Percentiles rank a stretch among this genome's conserved stretches.
Evolutionary conservation across 1,139 yeast species (phyloP).

Genomic region (Pneumocystis carinii): DNA sequence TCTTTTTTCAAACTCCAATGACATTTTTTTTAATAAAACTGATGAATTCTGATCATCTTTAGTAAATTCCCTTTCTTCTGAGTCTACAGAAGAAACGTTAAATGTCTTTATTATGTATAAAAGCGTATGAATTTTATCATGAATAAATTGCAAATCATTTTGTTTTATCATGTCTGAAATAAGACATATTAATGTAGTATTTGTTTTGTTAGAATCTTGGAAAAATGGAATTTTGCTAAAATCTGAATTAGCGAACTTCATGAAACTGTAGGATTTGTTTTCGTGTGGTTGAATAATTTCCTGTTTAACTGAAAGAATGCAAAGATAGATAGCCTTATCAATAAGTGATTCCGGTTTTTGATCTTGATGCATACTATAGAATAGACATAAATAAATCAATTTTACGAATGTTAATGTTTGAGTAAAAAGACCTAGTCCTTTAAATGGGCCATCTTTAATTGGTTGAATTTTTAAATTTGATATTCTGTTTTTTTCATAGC

Average conservation of each 20-base stretch:
- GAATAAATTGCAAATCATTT: neutral
- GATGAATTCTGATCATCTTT: neutral
- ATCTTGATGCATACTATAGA: neutral
- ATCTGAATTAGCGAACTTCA: neutral
- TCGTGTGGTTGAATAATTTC: constrained; percentile 1
- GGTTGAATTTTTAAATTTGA: constrained; percentile 25
- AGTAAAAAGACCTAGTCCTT: constrained; percentile 23
- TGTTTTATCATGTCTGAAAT: neutral
- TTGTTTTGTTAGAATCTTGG: neutral
- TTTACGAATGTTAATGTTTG: constrained; percentile 23
- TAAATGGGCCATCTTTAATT: constrained; percentile 23
- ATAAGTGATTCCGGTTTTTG: constrained; percentile 11
- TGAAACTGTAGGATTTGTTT: neutral
- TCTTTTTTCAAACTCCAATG: constrained; percentile 36
- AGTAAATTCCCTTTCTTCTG: neutral
- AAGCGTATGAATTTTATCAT: neutral
- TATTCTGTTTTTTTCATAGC: constrained; percentile 16
- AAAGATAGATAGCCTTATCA: constrained; percentile 9
- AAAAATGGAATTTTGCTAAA: neutral
- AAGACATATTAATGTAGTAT: neutral
- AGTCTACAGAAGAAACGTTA: neutral
- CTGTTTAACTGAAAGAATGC: constrained; percentile 12
- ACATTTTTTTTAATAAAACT: neutral
- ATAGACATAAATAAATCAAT: constrained; percentile 14
- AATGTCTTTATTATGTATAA: neutral